Percentiles rank a stretch among this genome's conserved stretches.
Evolutionary conservation across 306 rosid genomes (phyloP).

Genomic region (Boehmeria nivea): DNA sequence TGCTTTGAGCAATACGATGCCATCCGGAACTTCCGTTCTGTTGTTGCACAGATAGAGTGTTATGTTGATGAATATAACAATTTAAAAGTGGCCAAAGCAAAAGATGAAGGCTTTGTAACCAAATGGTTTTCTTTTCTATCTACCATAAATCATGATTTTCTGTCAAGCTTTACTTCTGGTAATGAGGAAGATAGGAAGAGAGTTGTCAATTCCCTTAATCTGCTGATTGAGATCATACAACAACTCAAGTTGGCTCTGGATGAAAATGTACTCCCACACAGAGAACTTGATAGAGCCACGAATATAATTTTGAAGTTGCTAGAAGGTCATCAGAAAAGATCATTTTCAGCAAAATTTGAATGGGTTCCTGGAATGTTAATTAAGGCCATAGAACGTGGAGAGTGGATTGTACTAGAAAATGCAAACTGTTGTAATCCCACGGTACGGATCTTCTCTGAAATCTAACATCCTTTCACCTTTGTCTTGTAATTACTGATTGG

Average conservation of each 20-base stretch:
- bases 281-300: slow-evolving; percentile 51
- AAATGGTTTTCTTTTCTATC: slow-evolving; percentile 55
- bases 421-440: slow-evolving; percentile 95
- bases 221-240: slow-evolving; percentile 49
- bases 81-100: slow-evolving; percentile 39
- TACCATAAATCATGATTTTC: slow-evolving; percentile 27
- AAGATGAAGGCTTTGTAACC: slow-evolving; percentile 30
- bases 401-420: slow-evolving; percentile 89
- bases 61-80: slow-evolving; percentile 51
- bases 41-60: slow-evolving; percentile 48
- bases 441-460: slow-evolving; percentile 32
- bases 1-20: slow-evolving; percentile 90
- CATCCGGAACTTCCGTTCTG: slow-evolving; percentile 48
- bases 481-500: neutral
- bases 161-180: slow-evolving; percentile 31
- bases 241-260: slow-evolving; percentile 41
- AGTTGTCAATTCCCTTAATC: slow-evolving; percentile 39
- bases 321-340: slow-evolving; percentile 40
- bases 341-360: slow-evolving; percentile 68
- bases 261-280: slow-evolving; percentile 27
- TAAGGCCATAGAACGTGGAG: slow-evolving; percentile 86
- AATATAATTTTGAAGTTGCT: slow-evolving; percentile 50
- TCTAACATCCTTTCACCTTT: slow-evolving; percentile 4
- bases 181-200: slow-evolving; percentile 42
- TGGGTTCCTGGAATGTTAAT: slow-evolving; percentile 78